Conservation (phyloP, 768 basidiomycete genomes). For the Rhodotorula taiwanensis region DNA sequence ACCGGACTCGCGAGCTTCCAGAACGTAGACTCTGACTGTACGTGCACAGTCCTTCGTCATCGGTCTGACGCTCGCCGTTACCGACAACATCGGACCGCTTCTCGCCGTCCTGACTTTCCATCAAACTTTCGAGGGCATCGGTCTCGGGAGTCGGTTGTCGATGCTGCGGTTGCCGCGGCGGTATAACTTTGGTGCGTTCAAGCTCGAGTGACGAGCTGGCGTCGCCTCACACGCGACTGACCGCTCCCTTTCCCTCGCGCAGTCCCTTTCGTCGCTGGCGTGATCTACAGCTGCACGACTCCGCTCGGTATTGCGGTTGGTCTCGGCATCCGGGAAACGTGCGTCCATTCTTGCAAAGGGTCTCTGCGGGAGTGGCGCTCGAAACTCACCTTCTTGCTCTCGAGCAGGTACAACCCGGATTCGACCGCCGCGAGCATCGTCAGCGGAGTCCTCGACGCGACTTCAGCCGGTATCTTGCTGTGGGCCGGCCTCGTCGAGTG, state of each 20-base stretch:
- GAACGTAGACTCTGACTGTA: neutral
- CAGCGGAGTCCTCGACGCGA: constrained; percentile 73
- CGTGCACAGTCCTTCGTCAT: constrained; percentile 55
- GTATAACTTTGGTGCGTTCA: constrained; percentile 39
- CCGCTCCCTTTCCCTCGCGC: constrained; percentile 11
- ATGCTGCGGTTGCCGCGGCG: constrained; percentile 52
- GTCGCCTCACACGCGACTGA: constrained; percentile 1
- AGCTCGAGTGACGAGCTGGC: too few relatives aligned
- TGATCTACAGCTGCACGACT: constrained; percentile 68
- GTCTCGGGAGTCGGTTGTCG: constrained; percentile 82
- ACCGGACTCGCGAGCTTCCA: too few relatives aligned
- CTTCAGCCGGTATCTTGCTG: constrained; percentile 78
- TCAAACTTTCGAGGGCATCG: constrained; percentile 79
- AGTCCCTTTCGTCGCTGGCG: constrained; percentile 56
- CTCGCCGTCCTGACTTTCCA: constrained; percentile 87
- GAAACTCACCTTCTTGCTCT: neutral
- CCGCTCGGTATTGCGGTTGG: constrained; percentile 80
- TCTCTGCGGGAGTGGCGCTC: too few relatives aligned
- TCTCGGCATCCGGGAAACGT: constrained; percentile 42
- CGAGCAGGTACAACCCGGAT: constrained; percentile 66
- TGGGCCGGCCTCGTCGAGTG: constrained; percentile 84
- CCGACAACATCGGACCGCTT: constrained; percentile 68
- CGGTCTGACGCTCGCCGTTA: constrained; percentile 56
- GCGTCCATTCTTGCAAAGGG: neutral
- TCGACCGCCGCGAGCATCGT: constrained; percentile 70